Evolutionary conservation across 352 stramenopile species (phyloP).

Genomic region (Phytophthora syringae): DNA sequence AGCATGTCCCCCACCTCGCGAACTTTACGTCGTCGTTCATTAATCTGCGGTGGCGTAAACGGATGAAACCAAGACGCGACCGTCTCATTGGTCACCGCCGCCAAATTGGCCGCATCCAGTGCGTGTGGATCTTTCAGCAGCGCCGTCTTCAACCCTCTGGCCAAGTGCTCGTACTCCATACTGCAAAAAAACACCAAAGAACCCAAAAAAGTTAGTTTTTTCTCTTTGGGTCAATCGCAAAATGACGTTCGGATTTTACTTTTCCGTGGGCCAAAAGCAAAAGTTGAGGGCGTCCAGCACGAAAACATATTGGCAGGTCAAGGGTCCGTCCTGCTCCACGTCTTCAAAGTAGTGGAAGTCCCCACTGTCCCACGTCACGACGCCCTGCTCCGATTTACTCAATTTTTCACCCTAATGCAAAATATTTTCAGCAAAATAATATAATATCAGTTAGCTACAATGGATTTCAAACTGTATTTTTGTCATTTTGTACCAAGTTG

Average conservation of each 20-base stretch:
- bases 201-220: too few relatives aligned
- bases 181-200: slow-evolving; percentile 29
- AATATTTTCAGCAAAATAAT: slow-evolving; percentile 12
- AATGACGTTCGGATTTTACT: slow-evolving; percentile 34
- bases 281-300: slow-evolving; percentile 92
- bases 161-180: slow-evolving; percentile 91
- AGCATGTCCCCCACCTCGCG: slow-evolving; percentile 64
- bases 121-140: slow-evolving; percentile 58
- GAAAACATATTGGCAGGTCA: slow-evolving; percentile 90
- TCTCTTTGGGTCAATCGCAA: too few relatives aligned
- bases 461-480: too few relatives aligned
- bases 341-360: slow-evolving; percentile 89
- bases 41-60: slow-evolving; percentile 61
- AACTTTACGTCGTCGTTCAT: slow-evolving; percentile 70
- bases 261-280: slow-evolving; percentile 89
- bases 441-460: too few relatives aligned
- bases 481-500: slow-evolving; percentile 56
- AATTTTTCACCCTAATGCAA: slow-evolving; percentile 40
- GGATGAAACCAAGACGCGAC: slow-evolving; percentile 72
- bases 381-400: slow-evolving; percentile 41
- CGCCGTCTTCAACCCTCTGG: slow-evolving; percentile 74
- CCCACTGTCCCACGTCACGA: slow-evolving; percentile 77
- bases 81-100: slow-evolving; percentile 44
- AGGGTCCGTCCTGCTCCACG: slow-evolving; percentile 57
- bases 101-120: slow-evolving; percentile 64